Evolutionary conservation across 2,329 filamentous ascomycete species (phyloP).

Genomic region (Paecilomyces dactylethromorphus): DNA sequence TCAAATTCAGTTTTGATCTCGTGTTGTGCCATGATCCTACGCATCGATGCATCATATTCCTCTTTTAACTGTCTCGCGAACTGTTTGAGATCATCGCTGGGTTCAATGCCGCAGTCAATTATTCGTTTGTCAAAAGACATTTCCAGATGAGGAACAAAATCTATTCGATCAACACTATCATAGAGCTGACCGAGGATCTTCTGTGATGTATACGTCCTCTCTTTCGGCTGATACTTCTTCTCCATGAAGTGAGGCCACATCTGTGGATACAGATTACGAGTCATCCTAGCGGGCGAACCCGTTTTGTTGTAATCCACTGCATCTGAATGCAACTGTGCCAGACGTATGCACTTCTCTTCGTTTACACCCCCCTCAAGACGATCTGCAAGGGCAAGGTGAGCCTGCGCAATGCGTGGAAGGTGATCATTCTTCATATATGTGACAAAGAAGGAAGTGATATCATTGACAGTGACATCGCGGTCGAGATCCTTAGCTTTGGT

Average conservation of each 20-base stretch:
- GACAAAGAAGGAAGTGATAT: conserved; percentile 81
- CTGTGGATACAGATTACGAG: conserved; percentile 51
- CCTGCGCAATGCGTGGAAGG: conserved; percentile 69
- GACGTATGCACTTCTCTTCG: conserved; percentile 61
- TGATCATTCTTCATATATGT: conserved; percentile 87
- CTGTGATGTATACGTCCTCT: conserved; percentile 56
- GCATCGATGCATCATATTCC: conserved; percentile 70
- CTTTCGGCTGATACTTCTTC: conserved; percentile 45
- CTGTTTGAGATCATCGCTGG: conserved; percentile 50
- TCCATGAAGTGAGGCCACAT: conserved; percentile 86
- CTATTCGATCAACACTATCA: conserved; percentile 62
- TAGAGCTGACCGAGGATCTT: conserved; percentile 77
- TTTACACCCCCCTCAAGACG: conserved; percentile 55
- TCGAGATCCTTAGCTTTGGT: conserved; percentile 51
- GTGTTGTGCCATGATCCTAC: conserved; percentile 76
- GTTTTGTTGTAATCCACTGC: conserved; percentile 95
- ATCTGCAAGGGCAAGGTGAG: conserved; percentile 77
- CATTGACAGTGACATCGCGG: conserved; percentile 60
- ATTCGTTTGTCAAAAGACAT: conserved; percentile 71
- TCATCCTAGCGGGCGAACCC: conserved; percentile 67
- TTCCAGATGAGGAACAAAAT: conserved; percentile 68
- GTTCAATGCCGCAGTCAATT: conserved; percentile 51
- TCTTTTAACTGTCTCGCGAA: conserved; percentile 62
- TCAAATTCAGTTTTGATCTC: conserved; percentile 86
- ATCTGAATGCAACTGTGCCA: conserved; percentile 77